Percentiles rank a stretch among this genome's conserved stretches.
These are phyloP conservation scores for Fusarium nygamai DNA, from an alignment of 2,329 filamentous ascomycete species.

Conservation along the genomic window DNA sequence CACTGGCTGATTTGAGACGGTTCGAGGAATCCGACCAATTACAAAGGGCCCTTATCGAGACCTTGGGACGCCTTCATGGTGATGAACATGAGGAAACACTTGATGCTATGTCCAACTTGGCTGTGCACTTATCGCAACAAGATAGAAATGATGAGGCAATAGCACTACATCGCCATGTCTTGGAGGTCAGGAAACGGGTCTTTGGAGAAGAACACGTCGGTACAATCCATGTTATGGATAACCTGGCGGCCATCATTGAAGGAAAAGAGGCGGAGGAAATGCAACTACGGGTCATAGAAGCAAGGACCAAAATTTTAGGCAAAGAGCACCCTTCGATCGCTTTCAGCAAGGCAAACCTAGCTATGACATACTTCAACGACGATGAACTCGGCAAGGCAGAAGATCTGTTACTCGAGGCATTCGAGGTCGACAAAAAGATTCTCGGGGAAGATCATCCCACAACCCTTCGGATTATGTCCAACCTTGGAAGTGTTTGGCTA, in stretches of 20 bases:
- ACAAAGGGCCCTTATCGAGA: background rate
- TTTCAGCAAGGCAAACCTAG: background rate
- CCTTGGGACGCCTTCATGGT: background rate
- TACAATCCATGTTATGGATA: background rate
- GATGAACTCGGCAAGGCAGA: background rate
- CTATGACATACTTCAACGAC: background rate
- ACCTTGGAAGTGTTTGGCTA: background rate
- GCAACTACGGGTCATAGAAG: conserved; percentile 20
- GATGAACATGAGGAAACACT: background rate
- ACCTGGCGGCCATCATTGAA: background rate
- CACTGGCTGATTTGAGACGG: accelerated
- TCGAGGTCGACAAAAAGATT: background rate
- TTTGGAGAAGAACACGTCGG: background rate
- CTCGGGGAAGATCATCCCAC: conserved; percentile 14
- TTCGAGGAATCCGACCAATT: background rate
- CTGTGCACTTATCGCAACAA: background rate
- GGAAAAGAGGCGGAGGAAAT: conserved; percentile 18
- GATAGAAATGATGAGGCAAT: conserved; percentile 8
- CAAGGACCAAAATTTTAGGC: background rate
- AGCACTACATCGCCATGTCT: accelerated
- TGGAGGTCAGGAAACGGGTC: background rate
- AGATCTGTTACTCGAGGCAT: background rate
- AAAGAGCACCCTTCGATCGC: background rate
- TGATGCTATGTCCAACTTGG: background rate
- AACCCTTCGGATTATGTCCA: conserved; percentile 1